Evolutionary conservation across 805 yeast genomes (phyloP).

Genomic region (Spathaspora gorwiae): DNA sequence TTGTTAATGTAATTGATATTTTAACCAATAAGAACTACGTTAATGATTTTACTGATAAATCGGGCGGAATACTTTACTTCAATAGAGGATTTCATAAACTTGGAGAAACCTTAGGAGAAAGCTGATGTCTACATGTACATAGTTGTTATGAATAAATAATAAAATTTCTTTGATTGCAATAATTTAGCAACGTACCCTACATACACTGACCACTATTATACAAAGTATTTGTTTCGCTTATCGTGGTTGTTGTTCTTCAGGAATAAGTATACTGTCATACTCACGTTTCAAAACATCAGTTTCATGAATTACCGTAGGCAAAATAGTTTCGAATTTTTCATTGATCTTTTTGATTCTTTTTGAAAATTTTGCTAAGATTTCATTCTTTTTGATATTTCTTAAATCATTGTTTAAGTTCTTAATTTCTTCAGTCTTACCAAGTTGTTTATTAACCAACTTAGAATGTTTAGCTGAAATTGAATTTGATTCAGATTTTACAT

Average conservation of each 20-base stretch:
- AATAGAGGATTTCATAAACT: constrained; percentile 54
- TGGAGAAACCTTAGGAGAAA: constrained; percentile 35
- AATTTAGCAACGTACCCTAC: too few relatives aligned
- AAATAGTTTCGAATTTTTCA: constrained; percentile 32
- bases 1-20: constrained; percentile 68
- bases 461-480: constrained; percentile 17
- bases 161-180: too few relatives aligned
- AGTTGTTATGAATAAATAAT: background rate
- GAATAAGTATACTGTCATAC: background rate
- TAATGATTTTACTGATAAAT: constrained; percentile 5
- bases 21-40: constrained; percentile 18
- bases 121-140: constrained; percentile 4
- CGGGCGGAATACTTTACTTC: constrained; percentile 67
- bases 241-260: background rate
- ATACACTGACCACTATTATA: too few relatives aligned
- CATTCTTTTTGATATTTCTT: constrained; percentile 22
- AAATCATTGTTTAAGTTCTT: constrained; percentile 19
- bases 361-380: constrained; percentile 19
- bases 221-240: too few relatives aligned
- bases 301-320: constrained; percentile 27
- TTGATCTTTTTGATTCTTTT: constrained; percentile 22
- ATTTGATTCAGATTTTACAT: constrained; percentile 19
- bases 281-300: constrained; percentile 13
- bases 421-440: constrained; percentile 22
- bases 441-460: constrained; percentile 22